These are phyloP conservation scores for Aspergillus sp. DNA, from an alignment of 2,329 filamentous ascomycete genomes.

Conservation along the genomic window DNA sequence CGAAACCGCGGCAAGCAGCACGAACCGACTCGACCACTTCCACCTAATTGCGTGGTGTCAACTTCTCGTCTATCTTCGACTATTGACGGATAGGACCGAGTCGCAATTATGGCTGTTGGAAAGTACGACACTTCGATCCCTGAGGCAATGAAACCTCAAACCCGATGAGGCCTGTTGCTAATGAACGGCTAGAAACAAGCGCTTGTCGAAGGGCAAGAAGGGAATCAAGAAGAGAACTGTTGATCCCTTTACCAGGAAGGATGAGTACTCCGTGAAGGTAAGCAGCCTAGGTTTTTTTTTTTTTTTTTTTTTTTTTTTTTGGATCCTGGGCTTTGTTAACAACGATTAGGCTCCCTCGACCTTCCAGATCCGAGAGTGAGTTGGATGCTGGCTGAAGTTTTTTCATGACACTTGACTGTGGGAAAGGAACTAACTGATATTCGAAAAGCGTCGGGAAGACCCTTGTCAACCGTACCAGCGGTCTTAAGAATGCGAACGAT, in stretches of 20 bases:
- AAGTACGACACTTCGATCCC: slow-evolving; percentile 55
- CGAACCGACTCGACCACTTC: slow-evolving; percentile 38
- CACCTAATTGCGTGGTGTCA: slow-evolving; percentile 40
- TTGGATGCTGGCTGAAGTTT: slow-evolving; percentile 16
- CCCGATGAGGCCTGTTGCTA: slow-evolving; percentile 11
- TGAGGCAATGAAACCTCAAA: background rate
- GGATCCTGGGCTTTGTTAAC: slow-evolving; percentile 17
- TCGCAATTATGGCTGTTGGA: slow-evolving; percentile 79
- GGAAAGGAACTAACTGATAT: slow-evolving; percentile 19
- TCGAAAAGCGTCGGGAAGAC: slow-evolving; percentile 91
- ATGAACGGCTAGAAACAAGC: slow-evolving; percentile 78
- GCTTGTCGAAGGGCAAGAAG: slow-evolving; percentile 99
- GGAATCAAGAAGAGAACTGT: slow-evolving; percentile 99
- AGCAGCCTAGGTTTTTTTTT: slow-evolving; percentile 22
- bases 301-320: too few species aligned
- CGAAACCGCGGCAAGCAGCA: slow-evolving; percentile 33
- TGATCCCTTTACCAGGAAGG: slow-evolving; percentile 97
- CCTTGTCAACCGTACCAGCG: slow-evolving; percentile 97
- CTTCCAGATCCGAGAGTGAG: slow-evolving; percentile 96
- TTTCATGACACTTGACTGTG: slow-evolving; percentile 4
- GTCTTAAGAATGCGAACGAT: slow-evolving; percentile 99
- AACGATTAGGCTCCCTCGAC: slow-evolving; percentile 76
- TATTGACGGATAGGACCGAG: slow-evolving; percentile 45
- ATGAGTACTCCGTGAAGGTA: slow-evolving; percentile 98
- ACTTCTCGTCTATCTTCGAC: slow-evolving; percentile 43